Evolutionary conservation across 2,329 filamentous ascomycete genomes (phyloP), one percentile per base, ranked within the genome.

Genomic region (Chrysoporthe deuterocubensis): DNA sequence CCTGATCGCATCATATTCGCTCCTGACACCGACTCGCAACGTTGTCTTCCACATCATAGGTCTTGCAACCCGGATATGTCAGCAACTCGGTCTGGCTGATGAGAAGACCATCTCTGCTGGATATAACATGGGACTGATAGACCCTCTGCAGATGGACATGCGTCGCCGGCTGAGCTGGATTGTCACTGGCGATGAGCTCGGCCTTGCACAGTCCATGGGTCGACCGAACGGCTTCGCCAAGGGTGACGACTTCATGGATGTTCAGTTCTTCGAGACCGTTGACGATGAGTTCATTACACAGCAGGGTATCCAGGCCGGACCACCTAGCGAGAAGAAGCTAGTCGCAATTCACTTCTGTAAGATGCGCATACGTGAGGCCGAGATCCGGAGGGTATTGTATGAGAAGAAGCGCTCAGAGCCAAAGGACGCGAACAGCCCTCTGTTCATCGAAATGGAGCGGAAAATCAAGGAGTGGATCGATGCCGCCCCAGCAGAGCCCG

Each of bases 11-110:
- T 92, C 96, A 74, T 98, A 98, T 78, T 98, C 96, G 0, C 84
- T 98, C 26, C 82, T 97, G 56, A 98, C 95, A 0, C 95, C 96
- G 0, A 97, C 95, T 1, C 85, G 94, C 69, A 97, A 93, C 5
- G 94, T 95, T 18, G 91, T 96, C 26, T 98, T 97, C 80, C 97
- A 96, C 80, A 90, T 97, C 62, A 88, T 97, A 58, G 96, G 96
- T 7, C 87, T 97, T 26, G 94, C 94, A 8, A 91, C 93, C 18
- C 90, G 93, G 72, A 88, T 99, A 62, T 94, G 92, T 76, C 95
- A 98, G 76, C 93, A 97, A 66, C 85, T 97, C 64, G 93, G 94
- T 6, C 83, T 97, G 56, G 90, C 91, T 26, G 93, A 97, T 73
- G 96, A 98, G 78, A 92, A 93, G 76, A 97, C 94, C 0, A 93